Conservation (phyloP, 331 rosid genomes). For the Spiraea crenata region DNA sequence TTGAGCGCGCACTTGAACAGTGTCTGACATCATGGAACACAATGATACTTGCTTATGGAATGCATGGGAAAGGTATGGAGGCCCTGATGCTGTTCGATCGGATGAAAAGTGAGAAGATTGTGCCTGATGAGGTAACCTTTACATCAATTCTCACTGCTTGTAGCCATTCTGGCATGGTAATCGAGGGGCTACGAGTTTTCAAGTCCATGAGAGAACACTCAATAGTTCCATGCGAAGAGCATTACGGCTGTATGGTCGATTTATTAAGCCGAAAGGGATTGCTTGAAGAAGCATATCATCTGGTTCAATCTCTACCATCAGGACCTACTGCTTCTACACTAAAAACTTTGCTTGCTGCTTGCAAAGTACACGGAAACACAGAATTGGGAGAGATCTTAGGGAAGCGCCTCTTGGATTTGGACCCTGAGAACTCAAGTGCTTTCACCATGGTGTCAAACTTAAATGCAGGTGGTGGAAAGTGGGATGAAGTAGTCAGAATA, state of each 20-base stretch:
- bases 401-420: conserved; percentile 34
- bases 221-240: conserved; percentile 45
- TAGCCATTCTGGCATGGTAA: conserved; percentile 52
- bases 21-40: conserved; percentile 57
- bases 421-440: conserved; percentile 30
- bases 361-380: conserved; percentile 41
- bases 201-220: conserved; percentile 36
- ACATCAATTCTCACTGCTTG: conserved; percentile 56
- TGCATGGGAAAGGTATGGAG: conserved; percentile 41
- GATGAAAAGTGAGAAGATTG: conserved; percentile 36
- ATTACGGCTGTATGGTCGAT: conserved; percentile 49
- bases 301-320: conserved; percentile 39
- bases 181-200: conserved; percentile 40
- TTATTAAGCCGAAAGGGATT: conserved; percentile 51
- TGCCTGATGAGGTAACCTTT: conserved; percentile 47
- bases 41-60: conserved; percentile 50
- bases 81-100: conserved; percentile 39
- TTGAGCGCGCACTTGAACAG: conserved; percentile 35
- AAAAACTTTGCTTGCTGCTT: conserved; percentile 48
- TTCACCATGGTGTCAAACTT: conserved; percentile 35
- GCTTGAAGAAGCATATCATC: conserved; percentile 44
- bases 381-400: conserved; percentile 37
- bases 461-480: conserved; percentile 45
- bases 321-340: conserved; percentile 33
- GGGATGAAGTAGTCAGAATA: conserved; percentile 44